phyloP scores from a whole-genome alignment of 169 alveolate species.

The Cystoisospora suis region DNA sequence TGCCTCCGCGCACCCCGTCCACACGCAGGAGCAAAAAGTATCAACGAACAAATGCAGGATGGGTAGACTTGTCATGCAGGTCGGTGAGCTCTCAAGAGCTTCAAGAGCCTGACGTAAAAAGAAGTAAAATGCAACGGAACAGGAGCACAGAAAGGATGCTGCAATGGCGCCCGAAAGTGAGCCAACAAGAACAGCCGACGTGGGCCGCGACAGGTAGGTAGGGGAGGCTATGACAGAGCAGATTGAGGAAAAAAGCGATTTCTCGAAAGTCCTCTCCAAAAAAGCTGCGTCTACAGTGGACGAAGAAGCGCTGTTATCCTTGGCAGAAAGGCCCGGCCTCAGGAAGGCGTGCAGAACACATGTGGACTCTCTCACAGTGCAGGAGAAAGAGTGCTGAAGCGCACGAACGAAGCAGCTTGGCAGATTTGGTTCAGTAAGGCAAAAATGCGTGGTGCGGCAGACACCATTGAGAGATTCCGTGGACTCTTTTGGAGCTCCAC shows the following conservation, averaged over 20 bases:
- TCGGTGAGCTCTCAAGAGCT: background rate
- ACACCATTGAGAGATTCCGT: background rate
- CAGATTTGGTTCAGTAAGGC: slow-evolving; percentile 1
- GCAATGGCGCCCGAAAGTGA: background rate
- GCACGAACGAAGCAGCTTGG: background rate
- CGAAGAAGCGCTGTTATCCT: background rate
- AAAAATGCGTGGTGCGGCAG: too few species aligned
- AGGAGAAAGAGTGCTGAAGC: background rate
- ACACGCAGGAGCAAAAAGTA: background rate
- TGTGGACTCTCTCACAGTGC: background rate
- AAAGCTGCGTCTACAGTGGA: background rate
- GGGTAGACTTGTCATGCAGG: background rate
- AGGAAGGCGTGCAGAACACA: background rate
- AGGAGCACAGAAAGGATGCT: background rate
- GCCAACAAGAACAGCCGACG: background rate
- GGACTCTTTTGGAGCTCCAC: background rate
- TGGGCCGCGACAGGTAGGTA: background rate
- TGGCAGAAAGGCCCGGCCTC: background rate
- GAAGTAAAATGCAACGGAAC: background rate
- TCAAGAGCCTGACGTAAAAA: background rate
- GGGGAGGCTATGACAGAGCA: slow-evolving; percentile 7
- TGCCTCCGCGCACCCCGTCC: background rate
- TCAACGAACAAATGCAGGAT: background rate
- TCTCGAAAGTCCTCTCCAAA: background rate
- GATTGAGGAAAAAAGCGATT: background rate